Evolutionary conservation across 2,329 filamentous ascomycete genomes (phyloP), one percentile per base, ranked within the genome.

Genomic region (Fusarium tuaranense): DNA sequence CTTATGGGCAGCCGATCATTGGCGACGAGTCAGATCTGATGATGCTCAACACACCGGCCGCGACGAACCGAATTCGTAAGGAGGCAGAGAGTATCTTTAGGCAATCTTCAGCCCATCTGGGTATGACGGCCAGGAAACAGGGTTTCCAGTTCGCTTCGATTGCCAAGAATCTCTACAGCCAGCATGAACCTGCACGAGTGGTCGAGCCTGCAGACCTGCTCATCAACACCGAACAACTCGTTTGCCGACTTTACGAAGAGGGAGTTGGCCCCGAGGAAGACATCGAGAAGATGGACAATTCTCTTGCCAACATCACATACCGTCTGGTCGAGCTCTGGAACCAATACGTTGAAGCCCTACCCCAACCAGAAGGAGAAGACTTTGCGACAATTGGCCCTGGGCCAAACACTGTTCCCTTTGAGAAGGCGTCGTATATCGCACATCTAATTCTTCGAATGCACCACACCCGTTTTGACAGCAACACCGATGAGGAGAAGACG

Each of bases 401-500:
- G 4, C 84, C 89, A 12, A 84, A 89, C 39, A 88, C 91, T 2
- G 87, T 91, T 6, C 84, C 92, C 7, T 91, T 95, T 69, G 88
- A 92, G 64, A 95, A 96, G 80, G 95, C 95, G 5, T 89, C 91
- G 66, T 97, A 92, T 77, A 81, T 98, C n/a, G 92, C 93, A 18
- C 91, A 91, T 34, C 86, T 98, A 27, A 87, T 97, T 41, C 88
- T 98, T 41, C 91, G 91, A 71, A 89, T 98, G 66, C 93, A 95
- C 77, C 94, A 98, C 82, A 88, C 88, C 12, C 85, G 88, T 16
- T 86, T 86, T 69, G 78, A 83, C 18, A 81, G 76, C 41, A 79
- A 84, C 25, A 79, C 77, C 13, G 82, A 82, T 36, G 81, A 84
- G 10, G 82, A 82, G 36, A 84, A 85, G 75, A 80, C 81, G 2